phyloP scores from a whole-genome alignment of 208 protist species.

The Wallacemonas rigidus region DNA sequence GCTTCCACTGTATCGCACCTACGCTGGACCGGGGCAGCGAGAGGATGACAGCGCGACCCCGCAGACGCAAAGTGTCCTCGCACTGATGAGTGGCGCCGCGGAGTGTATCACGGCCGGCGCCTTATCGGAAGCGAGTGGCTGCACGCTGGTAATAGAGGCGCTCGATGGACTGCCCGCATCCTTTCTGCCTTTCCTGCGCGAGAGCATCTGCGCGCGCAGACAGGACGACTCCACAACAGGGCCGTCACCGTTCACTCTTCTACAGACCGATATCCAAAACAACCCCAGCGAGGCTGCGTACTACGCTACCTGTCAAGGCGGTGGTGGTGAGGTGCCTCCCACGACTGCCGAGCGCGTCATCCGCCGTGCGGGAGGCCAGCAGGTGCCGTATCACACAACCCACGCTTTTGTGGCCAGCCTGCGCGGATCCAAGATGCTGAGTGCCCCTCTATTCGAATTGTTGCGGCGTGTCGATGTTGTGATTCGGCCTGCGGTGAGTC shows the following conservation, averaged over 20 bases:
- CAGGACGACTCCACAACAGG: neutral
- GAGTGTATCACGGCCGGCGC: constrained; percentile 40
- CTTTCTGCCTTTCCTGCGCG: neutral
- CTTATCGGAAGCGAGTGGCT: constrained; percentile 30
- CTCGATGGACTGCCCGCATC: constrained; percentile 31
- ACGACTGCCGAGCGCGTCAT: constrained; percentile 35
- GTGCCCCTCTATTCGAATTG: constrained; percentile 60
- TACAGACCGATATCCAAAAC: neutral
- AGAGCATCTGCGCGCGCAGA: constrained; percentile 15
- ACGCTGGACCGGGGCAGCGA: neutral
- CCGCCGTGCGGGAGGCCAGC: constrained; percentile 64
- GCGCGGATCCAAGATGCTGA: constrained; percentile 32
- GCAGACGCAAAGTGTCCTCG: neutral
- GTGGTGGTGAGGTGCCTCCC: constrained; percentile 6
- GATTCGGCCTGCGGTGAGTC: constrained; percentile 35
- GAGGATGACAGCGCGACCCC: no score
- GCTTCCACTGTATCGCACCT: constrained; percentile 11
- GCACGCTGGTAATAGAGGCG: constrained; percentile 34
- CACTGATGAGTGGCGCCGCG: neutral
- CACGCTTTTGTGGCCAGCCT: constrained; percentile 45
- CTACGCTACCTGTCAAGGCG: no score
- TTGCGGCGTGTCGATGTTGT: constrained; percentile 69
- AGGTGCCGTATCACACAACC: constrained; percentile 40
- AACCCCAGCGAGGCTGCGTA: neutral
- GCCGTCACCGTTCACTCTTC: neutral